Base-by-base conservation (phyloP, 768 basidiomycete genomes). In the Daedaleopsis sinensis region DNA sequence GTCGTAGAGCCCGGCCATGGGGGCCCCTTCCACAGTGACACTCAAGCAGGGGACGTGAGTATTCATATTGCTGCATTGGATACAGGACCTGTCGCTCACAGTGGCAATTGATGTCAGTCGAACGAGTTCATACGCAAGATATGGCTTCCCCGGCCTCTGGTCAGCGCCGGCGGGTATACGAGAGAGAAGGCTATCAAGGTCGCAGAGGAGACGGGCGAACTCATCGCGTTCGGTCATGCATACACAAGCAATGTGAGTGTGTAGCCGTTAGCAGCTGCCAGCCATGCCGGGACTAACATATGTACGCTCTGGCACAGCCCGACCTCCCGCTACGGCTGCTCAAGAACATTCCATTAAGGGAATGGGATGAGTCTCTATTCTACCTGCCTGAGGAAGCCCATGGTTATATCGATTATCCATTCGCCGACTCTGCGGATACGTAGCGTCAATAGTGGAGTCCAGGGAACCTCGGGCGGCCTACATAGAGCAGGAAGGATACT, bases 301-400 rank as follows among this genome's bases (percentile, higher is more conserved):
- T 32, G 27, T 32, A 32, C 27, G 7, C 27, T 32, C 27, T 32
- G 27, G 3, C 27, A 32, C 27, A 78, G 79, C 18, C 78, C 44
- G 63, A 64, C 38, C 44, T 64, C 7, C 63, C 63, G 12, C 49
- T 52, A 21, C 58, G 58, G 11, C 49, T 60, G 27, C 48, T 16
- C 27, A 56, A 57, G 32, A 38, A 59, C 42, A 38, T 64, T 10
- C 58, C 63, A 3, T 38, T 64, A 0, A 44, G 19, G 38, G 38
- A 35, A 8, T 48, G 43, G 39, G 44, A 55, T 19, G 38, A 42
- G 13, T 49, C 44, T 44, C 42, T 23, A 12, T 64, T 78, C 62
- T 76, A 79, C 60, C 77, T 75, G 13, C 68, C 75, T 23, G 77
- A 80, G 67, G 47, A 47, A 55, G 60, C 58, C 61, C 72, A 69